Evolutionary conservation across 148 eudicot species (phyloP).

Genomic region (Vaccinium myrtillus): DNA sequence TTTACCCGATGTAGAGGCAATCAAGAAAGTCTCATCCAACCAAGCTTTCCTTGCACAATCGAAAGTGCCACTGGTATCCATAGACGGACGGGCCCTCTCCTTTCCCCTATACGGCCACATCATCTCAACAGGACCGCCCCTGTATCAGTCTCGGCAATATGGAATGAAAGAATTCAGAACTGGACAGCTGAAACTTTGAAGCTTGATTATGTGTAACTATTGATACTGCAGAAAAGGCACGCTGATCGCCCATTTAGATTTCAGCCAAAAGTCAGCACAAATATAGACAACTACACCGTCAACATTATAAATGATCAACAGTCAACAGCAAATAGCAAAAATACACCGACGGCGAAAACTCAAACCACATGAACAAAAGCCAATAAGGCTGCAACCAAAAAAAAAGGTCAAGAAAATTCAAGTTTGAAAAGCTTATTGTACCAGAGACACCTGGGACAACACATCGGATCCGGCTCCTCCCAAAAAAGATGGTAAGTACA

Average conservation of each 20-base stretch:
- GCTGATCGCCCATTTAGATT: background rate
- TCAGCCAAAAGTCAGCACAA: slow-evolving; percentile 10
- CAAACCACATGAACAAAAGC: background rate
- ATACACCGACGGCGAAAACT: background rate
- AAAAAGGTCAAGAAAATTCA: background rate
- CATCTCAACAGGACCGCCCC: no score
- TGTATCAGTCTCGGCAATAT: background rate
- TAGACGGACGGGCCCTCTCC: no score
- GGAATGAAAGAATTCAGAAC: background rate
- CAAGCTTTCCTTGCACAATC: no score
- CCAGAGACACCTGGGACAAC: background rate
- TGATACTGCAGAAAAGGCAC: background rate
- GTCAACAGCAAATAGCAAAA: background rate
- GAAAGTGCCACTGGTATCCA: no score
- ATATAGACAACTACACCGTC: background rate
- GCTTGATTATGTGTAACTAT: background rate
- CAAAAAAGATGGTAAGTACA: background rate
- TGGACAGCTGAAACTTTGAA: background rate
- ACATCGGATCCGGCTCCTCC: background rate
- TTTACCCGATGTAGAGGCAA: no score
- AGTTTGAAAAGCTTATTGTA: background rate
- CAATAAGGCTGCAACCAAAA: background rate
- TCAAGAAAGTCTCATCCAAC: no score
- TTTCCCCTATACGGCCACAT: no score
- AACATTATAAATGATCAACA: background rate